Conservation (phyloP, 805 yeast species). For the Cyberlindnera misumaiensis region DNA sequence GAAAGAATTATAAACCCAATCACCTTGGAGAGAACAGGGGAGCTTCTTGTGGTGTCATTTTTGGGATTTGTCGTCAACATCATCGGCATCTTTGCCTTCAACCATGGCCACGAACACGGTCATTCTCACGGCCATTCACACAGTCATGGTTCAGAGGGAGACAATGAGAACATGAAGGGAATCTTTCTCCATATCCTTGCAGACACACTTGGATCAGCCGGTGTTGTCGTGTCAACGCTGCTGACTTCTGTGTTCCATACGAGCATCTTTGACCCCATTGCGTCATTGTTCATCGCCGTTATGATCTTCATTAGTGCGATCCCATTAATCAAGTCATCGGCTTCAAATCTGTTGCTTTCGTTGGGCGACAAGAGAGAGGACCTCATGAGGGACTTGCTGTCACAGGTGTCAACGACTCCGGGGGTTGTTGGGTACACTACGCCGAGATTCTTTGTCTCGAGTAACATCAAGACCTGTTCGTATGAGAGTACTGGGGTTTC, state of each 20-base stretch:
- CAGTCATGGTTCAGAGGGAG: conserved; percentile 22
- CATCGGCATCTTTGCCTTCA: conserved; percentile 91
- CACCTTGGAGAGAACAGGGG: conserved; percentile 69
- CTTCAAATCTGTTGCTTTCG: conserved; percentile 61
- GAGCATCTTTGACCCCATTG: conserved; percentile 84
- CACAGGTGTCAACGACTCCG: conserved; percentile 59
- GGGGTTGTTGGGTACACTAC: conserved; percentile 84
- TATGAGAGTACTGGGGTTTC: conserved; percentile 20
- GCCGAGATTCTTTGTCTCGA: conserved; percentile 85
- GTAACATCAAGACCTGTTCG: conserved; percentile 24
- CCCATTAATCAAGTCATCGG: conserved; percentile 78
- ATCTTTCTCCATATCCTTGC: conserved; percentile 91
- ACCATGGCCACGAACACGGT: conserved; percentile 54
- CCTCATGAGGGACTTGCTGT: conserved; percentile 53
- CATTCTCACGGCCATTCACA: conserved; percentile 30
- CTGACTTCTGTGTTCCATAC: conserved; percentile 61
- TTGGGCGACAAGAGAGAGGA: conserved; percentile 55
- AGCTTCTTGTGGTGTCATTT: conserved; percentile 75
- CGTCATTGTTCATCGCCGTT: conserved; percentile 80
- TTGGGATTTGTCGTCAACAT: conserved; percentile 83
- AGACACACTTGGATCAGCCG: conserved; percentile 94
- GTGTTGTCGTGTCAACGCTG: conserved; percentile 87
- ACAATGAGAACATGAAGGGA: conserved; percentile 83
- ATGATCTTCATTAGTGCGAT: conserved; percentile 76
- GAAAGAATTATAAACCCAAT: conserved; percentile 79